Conservation (phyloP, 805 yeast species). For the Hanseniaspora valbyensis region DNA sequence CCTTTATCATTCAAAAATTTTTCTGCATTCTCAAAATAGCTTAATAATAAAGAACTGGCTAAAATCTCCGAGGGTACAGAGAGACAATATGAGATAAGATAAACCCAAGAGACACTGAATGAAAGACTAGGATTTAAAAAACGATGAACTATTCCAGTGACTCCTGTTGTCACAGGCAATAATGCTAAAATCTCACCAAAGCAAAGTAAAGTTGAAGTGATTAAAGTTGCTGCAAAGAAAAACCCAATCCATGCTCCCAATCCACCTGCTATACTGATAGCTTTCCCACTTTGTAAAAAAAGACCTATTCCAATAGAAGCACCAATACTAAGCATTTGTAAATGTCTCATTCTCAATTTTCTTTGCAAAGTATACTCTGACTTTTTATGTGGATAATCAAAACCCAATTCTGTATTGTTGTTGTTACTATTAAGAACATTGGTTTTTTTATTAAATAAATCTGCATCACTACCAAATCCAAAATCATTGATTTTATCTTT, state of each 20-base stretch:
- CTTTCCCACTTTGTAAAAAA: slow-evolving; percentile 58
- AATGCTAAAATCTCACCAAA: slow-evolving; percentile 75
- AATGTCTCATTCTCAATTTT: slow-evolving; percentile 51
- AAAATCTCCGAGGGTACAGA: slow-evolving; percentile 73
- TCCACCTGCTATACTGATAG: slow-evolving; percentile 65
- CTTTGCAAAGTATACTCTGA: slow-evolving; percentile 34
- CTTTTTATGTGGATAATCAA: background rate
- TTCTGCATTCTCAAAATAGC: slow-evolving; percentile 40
- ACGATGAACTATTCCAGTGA: slow-evolving; percentile 61
- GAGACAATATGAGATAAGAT: slow-evolving; percentile 60
- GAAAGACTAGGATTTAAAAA: slow-evolving; percentile 73
- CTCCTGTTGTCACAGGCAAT: slow-evolving; percentile 69
- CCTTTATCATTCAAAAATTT: slow-evolving; percentile 21
- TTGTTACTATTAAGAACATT: background rate
- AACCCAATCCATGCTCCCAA: slow-evolving; percentile 64
- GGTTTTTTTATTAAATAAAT: background rate
- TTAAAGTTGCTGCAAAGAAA: slow-evolving; percentile 50
- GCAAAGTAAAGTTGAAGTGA: slow-evolving; percentile 56
- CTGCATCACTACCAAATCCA: background rate
- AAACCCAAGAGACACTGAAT: slow-evolving; percentile 60
- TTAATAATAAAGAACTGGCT: slow-evolving; percentile 65
- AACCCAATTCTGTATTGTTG: background rate
- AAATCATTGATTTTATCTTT: background rate
- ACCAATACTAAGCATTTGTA: slow-evolving; percentile 69
- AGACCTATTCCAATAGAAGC: slow-evolving; percentile 74